phyloP scores from a whole-genome alignment of 2,329 filamentous ascomycete species.

The Colletotrichum sp. region DNA sequence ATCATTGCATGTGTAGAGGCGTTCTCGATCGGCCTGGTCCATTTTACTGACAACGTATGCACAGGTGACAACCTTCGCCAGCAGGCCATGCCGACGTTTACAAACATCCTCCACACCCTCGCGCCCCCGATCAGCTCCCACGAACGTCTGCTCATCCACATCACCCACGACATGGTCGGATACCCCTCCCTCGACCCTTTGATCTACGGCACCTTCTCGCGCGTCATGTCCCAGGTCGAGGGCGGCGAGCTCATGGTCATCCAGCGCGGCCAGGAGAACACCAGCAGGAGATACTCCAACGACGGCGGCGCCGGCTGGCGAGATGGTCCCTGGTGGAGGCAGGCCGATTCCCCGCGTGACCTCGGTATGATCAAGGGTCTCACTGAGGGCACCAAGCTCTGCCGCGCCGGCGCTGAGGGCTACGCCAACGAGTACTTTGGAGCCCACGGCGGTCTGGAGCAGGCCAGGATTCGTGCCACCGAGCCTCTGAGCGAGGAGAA shows the following conservation, averaged over 20 bases:
- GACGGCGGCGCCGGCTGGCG: constrained; percentile 76
- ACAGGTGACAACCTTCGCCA: constrained; percentile 85
- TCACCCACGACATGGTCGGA: constrained; percentile 92
- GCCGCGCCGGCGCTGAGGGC: constrained; percentile 84
- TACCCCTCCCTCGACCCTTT: constrained; percentile 95
- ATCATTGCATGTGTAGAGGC: not conserved
- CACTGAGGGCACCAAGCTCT: constrained; percentile 88
- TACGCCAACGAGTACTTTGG: constrained; percentile 88
- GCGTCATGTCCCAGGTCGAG: constrained; percentile 99
- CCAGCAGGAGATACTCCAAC: constrained; percentile 67
- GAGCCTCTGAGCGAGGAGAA: constrained; percentile 83
- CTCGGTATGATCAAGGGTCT: constrained; percentile 82
- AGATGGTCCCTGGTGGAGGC: constrained; percentile 96
- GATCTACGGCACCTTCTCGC: constrained; percentile 88
- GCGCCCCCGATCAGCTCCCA: constrained; percentile 96
- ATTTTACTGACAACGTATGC: not conserved
- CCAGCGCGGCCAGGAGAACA: constrained; percentile 88
- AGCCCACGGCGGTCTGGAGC: constrained; percentile 77
- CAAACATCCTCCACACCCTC: constrained; percentile 91
- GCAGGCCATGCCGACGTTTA: constrained; percentile 91
- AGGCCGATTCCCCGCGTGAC: constrained; percentile 71
- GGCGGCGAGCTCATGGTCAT: constrained; percentile 94
- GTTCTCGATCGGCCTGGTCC: not conserved
- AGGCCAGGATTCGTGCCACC: constrained; percentile 79
- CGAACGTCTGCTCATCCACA: constrained; percentile 95